Conservation (phyloP, 2,329 filamentous ascomycete genomes). For the Erysiphe pisi region DNA sequence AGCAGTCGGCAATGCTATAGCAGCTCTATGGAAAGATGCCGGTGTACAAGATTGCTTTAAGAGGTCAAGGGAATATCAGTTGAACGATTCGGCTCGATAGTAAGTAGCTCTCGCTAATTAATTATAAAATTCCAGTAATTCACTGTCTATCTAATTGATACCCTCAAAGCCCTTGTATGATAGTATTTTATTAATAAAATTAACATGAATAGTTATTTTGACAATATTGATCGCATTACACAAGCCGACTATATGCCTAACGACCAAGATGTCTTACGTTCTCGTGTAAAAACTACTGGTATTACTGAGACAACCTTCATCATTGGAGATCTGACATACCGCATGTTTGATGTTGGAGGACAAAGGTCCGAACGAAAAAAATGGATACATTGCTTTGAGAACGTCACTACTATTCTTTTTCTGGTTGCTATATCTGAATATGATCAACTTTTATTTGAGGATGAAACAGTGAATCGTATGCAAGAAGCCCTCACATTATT, state of each 20-base stretch:
- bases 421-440: conserved; percentile 94
- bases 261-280: conserved; percentile 89
- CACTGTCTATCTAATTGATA: too few species aligned
- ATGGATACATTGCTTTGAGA: conserved; percentile 71
- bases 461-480: conserved; percentile 95
- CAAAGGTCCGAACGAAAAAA: conserved; percentile 67
- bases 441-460: conserved; percentile 91
- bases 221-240: conserved; percentile 65
- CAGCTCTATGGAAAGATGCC: conserved; percentile 68
- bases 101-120: conserved; percentile 42
- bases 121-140: too few species aligned
- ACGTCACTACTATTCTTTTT: conserved; percentile 79
- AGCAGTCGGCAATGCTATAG: conserved; percentile 71
- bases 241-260: conserved; percentile 71
- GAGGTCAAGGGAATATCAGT: conserved; percentile 75
- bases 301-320: conserved; percentile 96
- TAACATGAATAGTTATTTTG: conserved; percentile 59
- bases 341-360: conserved; percentile 75
- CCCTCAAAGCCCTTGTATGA: too few species aligned
- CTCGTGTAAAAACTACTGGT: conserved; percentile 81
- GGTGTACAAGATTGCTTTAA: conserved; percentile 82
- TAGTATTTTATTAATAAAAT: neutral
- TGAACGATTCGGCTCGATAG: conserved; percentile 95
- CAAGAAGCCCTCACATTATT: conserved; percentile 78
- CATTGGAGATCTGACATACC: conserved; percentile 82